Percentiles rank a stretch among this genome's conserved stretches.
Conservation (phyloP, 805 yeast genomes). For the Starmerella bombicola region DNA sequence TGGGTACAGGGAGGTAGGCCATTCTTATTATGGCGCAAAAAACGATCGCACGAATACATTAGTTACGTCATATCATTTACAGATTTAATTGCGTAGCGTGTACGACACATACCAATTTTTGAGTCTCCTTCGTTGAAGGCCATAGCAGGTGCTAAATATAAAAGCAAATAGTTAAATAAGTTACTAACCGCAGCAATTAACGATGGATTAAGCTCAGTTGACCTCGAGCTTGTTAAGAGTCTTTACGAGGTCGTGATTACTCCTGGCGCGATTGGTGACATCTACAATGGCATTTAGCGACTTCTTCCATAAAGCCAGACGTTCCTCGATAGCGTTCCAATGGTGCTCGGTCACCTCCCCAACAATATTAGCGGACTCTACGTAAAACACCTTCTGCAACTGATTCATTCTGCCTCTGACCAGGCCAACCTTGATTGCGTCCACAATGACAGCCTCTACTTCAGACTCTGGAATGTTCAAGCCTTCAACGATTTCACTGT, state of each 20-base stretch:
- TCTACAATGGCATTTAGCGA: constrained; percentile 21
- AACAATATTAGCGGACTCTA: constrained; percentile 30
- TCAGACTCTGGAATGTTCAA: constrained; percentile 26
- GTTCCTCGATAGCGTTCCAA: constrained; percentile 29
- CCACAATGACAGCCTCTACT: constrained; percentile 33
- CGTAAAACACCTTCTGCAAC: constrained; percentile 27
- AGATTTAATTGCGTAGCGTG: too few relatives aligned
- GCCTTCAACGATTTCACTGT: constrained; percentile 27
- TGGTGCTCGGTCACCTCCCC: constrained; percentile 31
- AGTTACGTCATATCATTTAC: too few relatives aligned
- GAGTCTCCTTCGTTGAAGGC: too few relatives aligned
- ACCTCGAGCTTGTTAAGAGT: constrained; percentile 18
- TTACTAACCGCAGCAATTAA: too few relatives aligned
- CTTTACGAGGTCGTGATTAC: constrained; percentile 16
- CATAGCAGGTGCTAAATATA: too few relatives aligned
- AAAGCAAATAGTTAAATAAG: too few relatives aligned
- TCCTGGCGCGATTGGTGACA: constrained; percentile 11
- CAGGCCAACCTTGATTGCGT: constrained; percentile 33
- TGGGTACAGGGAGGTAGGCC: too few relatives aligned
- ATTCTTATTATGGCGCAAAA: too few relatives aligned
- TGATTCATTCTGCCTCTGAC: constrained; percentile 35
- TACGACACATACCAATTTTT: too few relatives aligned
- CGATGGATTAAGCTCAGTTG: too few relatives aligned
- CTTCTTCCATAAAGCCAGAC: constrained; percentile 30
- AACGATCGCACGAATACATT: too few relatives aligned